Base-by-base conservation (phyloP, 2,329 filamentous ascomycete genomes). In the Volutella citrinella region DNA sequence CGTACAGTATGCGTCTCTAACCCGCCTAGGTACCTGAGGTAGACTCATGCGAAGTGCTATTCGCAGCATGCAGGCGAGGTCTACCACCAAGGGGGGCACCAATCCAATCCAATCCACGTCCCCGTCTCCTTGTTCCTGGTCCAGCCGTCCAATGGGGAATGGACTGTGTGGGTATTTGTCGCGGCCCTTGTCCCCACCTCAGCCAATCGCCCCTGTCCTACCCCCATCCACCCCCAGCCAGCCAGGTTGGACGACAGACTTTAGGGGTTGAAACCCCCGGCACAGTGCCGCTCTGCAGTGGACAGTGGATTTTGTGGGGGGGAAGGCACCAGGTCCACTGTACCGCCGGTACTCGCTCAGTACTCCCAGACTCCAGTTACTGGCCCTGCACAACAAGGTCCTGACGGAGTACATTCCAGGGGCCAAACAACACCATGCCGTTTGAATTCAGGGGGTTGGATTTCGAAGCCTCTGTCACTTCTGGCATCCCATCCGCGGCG, bases 181-280 rank as follows among this genome's bases (percentile, higher is more conserved):
- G n/a, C n/a, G n/a, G n/a, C n/a, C n/a, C n/a, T n/a, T n/a, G n/a
- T n/a, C 37, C 33, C 38, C 29, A 19, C 22, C 22, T 17, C 33
- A 34, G 26, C 49, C 49, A 52, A 52, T 52, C 34, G 26, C 14
- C 28, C 33, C 24, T 29, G 31, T 19, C 18, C 19, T 31, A 33
- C 43, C 38, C 38, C 35, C 28, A 19, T 34, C 32, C 38, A 27
- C 19, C 28, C 32, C 25, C 24, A 29, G 20, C 39, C 35, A 41
- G 18, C 33, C 31, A n/a, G n/a, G n/a, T n/a, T 40, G 38, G 37
- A 43, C 30, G 30, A 40, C 30, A 39, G 45, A 17, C 14, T 45
- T 54, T 53, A 53, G 50, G 50, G 50, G 48, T 49, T 49, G 38
- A 26, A 13, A 21, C 21, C 29, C 25, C 26, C 28, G 32, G 29